Evolutionary conservation across 805 yeast species (phyloP), one percentile per base, ranked within the genome.

Genomic region (Barnettozyma sp.): DNA sequence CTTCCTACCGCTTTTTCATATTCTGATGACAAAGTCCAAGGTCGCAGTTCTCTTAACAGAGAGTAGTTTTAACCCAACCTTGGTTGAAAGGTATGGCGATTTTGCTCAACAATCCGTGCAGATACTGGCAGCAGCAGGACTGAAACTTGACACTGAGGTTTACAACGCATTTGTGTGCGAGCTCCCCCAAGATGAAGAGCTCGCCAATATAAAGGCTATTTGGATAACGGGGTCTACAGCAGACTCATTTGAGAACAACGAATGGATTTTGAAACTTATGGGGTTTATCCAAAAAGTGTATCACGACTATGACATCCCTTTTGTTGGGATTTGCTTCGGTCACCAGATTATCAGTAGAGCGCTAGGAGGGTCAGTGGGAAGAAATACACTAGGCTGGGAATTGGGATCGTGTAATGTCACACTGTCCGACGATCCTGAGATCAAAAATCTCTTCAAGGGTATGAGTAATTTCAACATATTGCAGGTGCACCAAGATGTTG

Each of bases 321-420:
- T 76, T 4, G 68, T 73, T 6, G 94, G 94, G 4, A 63, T 86
- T 27, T 86, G 96, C 56, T 86, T 85, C 54, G 96, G 95, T 6
- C 96, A 87, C 57, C 96, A 86, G 54, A 66, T 84, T 17, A 56
- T 86, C 12, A 78, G 76, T 1, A 70, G 80, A 35, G 76, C 82
- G 6, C 55, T 83, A 30, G 90, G 85, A 3, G 70, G 72, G 17
- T 58, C 57, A 30, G 82, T 82, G 4, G 71, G 60, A 9, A 62
- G 74, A 39, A 82, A 76, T 54, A 68, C 68, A 1, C 45, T 57
- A 30, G 92, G 92, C 2, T 77, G 87, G 82, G 96, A 87, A 56
- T 61, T 71, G 17, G 88, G 94, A 0, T 63, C 73, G 5, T 63
- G 70, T 11, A 61, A 70, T 22, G 62, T 83, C 11, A 41, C 59